phyloP scores from a whole-genome alignment of 148 eudicot genomes.

The Fagopyrum homotropicum region DNA sequence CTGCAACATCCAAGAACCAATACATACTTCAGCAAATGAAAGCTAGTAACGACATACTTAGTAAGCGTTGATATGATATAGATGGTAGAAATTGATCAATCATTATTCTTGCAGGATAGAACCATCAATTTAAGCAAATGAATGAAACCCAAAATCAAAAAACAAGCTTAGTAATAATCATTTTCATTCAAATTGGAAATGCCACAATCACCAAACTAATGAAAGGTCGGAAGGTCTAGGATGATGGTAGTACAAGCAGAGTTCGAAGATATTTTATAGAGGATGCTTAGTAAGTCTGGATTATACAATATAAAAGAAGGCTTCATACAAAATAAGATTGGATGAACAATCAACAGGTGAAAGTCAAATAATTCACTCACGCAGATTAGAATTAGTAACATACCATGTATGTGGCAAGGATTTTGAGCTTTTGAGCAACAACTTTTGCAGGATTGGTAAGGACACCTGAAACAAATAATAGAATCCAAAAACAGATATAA shows the following conservation, averaged over 20 bases:
- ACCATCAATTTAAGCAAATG: background rate
- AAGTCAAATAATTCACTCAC: background rate
- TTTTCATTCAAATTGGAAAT: background rate
- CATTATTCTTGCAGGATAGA: background rate
- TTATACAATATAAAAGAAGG: background rate
- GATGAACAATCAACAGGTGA: background rate
- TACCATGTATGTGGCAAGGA: slow-evolving; percentile 48
- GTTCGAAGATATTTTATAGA: background rate
- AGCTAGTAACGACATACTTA: background rate
- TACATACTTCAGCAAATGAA: background rate
- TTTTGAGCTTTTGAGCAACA: slow-evolving; percentile 49
- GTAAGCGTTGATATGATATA: background rate
- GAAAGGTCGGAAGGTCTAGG: background rate
- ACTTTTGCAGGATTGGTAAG: slow-evolving; percentile 44
- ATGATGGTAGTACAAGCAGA: background rate
- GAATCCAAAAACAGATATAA: slow-evolving; percentile 5
- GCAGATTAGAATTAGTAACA: slow-evolving; percentile 1
- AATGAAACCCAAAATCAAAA: background rate
- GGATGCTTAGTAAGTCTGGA: background rate
- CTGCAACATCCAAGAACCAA: slow-evolving; percentile 17
- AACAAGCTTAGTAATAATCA: background rate
- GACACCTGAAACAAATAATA: slow-evolving; percentile 26
- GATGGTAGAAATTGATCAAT: background rate
- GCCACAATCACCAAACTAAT: background rate
- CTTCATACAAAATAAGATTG: background rate